Evolutionary conservation across 345 rosid species (phyloP).

Genomic region (Melaleuca quinquenervia): DNA sequence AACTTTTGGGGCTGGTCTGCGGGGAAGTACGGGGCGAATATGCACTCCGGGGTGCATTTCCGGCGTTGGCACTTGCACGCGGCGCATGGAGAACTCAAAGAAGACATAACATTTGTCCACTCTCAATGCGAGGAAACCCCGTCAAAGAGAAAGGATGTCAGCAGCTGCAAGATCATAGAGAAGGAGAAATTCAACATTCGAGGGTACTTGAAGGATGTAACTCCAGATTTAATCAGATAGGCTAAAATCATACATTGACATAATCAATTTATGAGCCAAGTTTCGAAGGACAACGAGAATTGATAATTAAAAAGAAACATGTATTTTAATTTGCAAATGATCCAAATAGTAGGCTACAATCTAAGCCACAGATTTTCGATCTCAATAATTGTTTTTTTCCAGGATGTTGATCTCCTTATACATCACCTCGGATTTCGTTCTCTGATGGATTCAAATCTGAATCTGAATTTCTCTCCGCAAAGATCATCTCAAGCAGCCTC

Average conservation of each 20-base stretch:
- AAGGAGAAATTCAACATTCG: no score
- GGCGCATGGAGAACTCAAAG: conserved; percentile 65
- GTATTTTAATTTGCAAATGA: not conserved
- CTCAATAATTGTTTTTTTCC: not conserved
- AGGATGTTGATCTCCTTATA: not conserved
- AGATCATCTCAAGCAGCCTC: not conserved
- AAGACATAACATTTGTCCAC: conserved; percentile 29
- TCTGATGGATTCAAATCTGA: not conserved
- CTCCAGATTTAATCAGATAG: not conserved
- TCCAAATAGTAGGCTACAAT: not conserved
- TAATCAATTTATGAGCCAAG: not conserved
- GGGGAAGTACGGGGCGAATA: conserved; percentile 76
- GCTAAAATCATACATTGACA: not conserved
- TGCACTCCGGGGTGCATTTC: conserved; percentile 78
- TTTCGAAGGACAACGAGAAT: not conserved
- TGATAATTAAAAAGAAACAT: not conserved
- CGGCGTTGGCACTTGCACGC: conserved; percentile 66
- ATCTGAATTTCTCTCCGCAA: not conserved
- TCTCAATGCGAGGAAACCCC: not conserved
- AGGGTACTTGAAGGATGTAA: no score
- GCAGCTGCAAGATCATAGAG: not conserved
- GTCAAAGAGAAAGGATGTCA: not conserved
- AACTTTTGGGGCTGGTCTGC: conserved; percentile 69
- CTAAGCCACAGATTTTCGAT: not conserved
- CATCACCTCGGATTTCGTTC: not conserved